Base-by-base conservation (phyloP, 345 rosid species). In the Xanthoceras sorbifolium region DNA sequence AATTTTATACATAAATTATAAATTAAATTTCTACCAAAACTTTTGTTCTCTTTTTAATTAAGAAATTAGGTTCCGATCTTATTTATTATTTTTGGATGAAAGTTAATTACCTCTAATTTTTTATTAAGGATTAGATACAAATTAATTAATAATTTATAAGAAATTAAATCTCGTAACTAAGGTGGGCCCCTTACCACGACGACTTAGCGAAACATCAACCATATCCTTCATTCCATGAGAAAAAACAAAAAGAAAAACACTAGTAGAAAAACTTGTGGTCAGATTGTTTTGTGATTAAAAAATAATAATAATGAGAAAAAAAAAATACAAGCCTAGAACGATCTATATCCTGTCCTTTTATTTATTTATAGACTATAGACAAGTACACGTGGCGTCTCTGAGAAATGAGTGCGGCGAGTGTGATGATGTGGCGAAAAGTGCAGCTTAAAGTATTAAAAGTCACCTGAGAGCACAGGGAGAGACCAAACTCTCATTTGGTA, bases 371-470 rank as follows among this genome's bases (percentile, higher is more conserved):
- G n/a, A n/a, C n/a, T n/a, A n/a, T 36, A 7, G 6, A 36, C 3
- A 40, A n/a, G 0, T 1, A 66, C 85, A 84, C 85, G 83, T 86
- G 89, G 78, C 83, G 59, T 1, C 11, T 1, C 31, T 9, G 6
- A n/a, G 10, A 0, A 28, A 68, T 6, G 26, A 15, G 63, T 86
- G 77, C 82, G 83, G 87, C 83, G 8, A 78, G 83, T 84, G 84
- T 5, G 72, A 50, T 82, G 86, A 79, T 79, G 76, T 84, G 89
- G 89, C 76, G 25, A 87, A 87, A 84, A 87, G 90, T 71, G 86
- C 86, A 77, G 3, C 38, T 57, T 72, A 77, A 65, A 70, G 75
- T 64, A 1, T 48, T 65, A 69, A 77, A 65, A 36, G 71, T 64
- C 79, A 71, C 74, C 80, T 68, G 76, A 32, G 22, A 52, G 6